Conservation (phyloP, 331 rosid species). For the Malus hybrid region DNA sequence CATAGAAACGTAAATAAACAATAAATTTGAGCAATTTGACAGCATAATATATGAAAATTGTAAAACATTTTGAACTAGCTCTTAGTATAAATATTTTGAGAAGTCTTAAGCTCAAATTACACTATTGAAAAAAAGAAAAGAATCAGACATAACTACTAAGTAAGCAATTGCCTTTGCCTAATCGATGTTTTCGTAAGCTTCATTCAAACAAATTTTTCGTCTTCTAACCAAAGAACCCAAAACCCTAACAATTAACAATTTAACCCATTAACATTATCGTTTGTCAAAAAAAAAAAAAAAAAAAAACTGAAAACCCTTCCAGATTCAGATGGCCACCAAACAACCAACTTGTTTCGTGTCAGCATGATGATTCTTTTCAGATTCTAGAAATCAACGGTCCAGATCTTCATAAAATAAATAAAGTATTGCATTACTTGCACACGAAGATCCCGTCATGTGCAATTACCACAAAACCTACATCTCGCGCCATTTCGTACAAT, state of each 20-base stretch:
- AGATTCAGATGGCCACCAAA: constrained; percentile 4
- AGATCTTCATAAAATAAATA: not conserved
- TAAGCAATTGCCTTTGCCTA: not conserved
- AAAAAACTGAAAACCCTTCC: not conserved
- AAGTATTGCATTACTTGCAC: constrained; percentile 9
- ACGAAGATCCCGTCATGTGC: not conserved
- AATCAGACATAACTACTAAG: not conserved
- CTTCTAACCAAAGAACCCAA: not conserved
- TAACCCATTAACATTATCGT: accelerated
- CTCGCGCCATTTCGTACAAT: not conserved
- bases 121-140: no score
- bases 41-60: no score
- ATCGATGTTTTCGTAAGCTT: not conserved
- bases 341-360: not conserved
- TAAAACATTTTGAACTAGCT: no score
- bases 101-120: not conserved
- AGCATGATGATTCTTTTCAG: not conserved
- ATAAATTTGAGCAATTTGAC: no score
- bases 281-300: no score
- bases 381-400: constrained; percentile 8
- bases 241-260: not conserved
- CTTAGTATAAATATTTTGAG: not conserved
- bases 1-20: no score
- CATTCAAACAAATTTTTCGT: not conserved
- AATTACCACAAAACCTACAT: not conserved